Percentiles rank a stretch among this genome's conserved stretches.
Evolutionary conservation across 805 yeast genomes (phyloP).

Genomic region (Yamadazyma philogaea): DNA sequence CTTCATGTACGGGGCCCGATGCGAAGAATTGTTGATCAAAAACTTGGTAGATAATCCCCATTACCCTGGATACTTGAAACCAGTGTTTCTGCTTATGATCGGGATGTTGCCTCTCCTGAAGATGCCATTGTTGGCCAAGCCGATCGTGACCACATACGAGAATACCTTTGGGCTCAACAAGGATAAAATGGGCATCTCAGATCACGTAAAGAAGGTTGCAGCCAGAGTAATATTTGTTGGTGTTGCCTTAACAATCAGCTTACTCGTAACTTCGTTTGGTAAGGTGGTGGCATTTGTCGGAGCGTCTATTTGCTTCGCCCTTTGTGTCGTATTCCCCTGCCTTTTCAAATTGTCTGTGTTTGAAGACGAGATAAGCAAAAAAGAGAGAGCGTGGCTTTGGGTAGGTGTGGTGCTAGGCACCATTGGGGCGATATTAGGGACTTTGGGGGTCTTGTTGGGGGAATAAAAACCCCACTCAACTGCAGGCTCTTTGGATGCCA

Average conservation of each 20-base stretch:
- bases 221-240: conserved; percentile 24
- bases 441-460: conserved; percentile 6
- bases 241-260: conserved; percentile 22
- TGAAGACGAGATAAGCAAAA: conserved; percentile 18
- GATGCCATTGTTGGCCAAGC: conserved; percentile 37
- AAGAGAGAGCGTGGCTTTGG: conserved; percentile 6
- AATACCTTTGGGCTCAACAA: conserved; percentile 16
- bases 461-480: neutral
- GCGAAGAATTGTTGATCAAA: conserved; percentile 74
- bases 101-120: conserved; percentile 41
- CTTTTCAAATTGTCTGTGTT: conserved; percentile 30
- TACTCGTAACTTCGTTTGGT: conserved; percentile 38
- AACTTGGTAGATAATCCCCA: conserved; percentile 64
- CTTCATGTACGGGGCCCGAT: conserved; percentile 73
- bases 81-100: conserved; percentile 29
- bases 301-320: conserved; percentile 39
- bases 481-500: too few relatives aligned
- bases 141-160: conserved; percentile 39
- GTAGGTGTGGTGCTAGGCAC: conserved; percentile 4
- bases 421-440: conserved; percentile 4
- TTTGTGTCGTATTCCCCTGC: conserved; percentile 40
- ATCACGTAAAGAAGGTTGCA: conserved; percentile 5
- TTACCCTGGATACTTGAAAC: conserved; percentile 58
- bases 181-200: neutral
- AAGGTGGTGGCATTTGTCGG: conserved; percentile 41